Base-by-base conservation (phyloP, 495 filamentous ascomycete genomes). In the Penicillium riverlandense region DNA sequence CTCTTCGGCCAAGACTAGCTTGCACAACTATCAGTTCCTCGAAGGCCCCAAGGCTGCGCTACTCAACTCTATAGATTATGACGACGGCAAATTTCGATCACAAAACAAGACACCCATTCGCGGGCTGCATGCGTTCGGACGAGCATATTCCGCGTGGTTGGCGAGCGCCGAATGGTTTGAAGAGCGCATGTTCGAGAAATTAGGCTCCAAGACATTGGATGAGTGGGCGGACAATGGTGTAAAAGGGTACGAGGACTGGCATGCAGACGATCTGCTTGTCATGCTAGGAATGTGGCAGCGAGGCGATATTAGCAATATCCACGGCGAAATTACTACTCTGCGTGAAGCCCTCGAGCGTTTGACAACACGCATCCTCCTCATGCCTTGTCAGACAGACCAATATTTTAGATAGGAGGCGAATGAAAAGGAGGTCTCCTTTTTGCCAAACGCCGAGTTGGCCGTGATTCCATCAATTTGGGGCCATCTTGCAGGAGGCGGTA, bases 201-300 rank as follows among this genome's bases (percentile, higher is more conserved):
- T 53, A 6, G 78, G 80, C 0, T 82, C 62, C 45, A 69, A 74
- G 46, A 61, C 70, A 31, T 58, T 84, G 11, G 73, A 79, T 36
- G 71, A 76, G n/a, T 85, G 82, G 57, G 70, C 81, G 63, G 31
- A 70, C 58, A 34, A 77, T 77, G 42, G 79, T 74, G 65, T 53
- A 4, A 42, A 39, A 37, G 60, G 52, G 43, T 60, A 66, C 27
- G 34, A 54, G 42, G 43, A 44, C 32, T 37, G 50, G 78, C 72
- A 83, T 52, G 76, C 79, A 0, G 79, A 83, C 47, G 75, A 82
- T 50, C 63, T 84, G 49, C 51, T 82, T 0, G 69, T 64, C 1
- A 82, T 84, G 82, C 52, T 79, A 2, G 65, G 77, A 28, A 84
- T 80, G 35, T 85, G 82, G 82, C 82, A 85, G 56, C 59, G 69